Percentiles rank a stretch among this genome's conserved stretches.
Conservation (phyloP, 768 basidiomycete species). For the Kwoniella dendrophila region DNA sequence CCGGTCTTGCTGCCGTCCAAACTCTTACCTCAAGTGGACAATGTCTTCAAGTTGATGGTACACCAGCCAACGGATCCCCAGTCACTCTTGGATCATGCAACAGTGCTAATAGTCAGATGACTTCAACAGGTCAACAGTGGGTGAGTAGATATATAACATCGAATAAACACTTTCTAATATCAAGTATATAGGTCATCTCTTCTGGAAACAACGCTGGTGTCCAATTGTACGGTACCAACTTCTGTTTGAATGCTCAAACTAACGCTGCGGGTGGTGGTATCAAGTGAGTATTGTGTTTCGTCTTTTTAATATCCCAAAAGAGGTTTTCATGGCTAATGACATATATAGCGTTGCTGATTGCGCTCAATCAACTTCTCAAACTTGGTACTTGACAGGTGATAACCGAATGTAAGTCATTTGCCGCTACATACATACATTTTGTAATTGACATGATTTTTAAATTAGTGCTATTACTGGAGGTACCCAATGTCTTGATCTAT, state of each 20-base stretch:
- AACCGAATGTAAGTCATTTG: conserved; percentile 26
- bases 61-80: conserved; percentile 19
- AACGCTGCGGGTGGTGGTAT: conserved; percentile 19
- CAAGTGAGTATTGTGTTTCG: conserved; percentile 10
- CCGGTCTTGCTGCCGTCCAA: conserved; percentile 27
- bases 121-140: conserved; percentile 38
- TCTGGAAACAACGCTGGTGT: conserved; percentile 37
- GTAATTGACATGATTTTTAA: not conserved
- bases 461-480: conserved; percentile 26
- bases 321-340: not conserved
- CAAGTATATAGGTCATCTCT: conserved; percentile 16
- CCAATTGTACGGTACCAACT: conserved; percentile 28
- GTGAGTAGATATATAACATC: not conserved
- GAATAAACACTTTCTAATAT: not conserved
- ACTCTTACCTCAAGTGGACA: conserved; percentile 22
- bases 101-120: conserved; percentile 21
- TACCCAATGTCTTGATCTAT: conserved; percentile 28
- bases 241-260: conserved; percentile 32
- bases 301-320: not conserved
- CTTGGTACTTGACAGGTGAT: conserved; percentile 35
- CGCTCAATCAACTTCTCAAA: conserved; percentile 23
- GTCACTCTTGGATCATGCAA: conserved; percentile 29
- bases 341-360: conserved; percentile 20
- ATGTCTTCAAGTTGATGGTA: conserved; percentile 29
- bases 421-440: not conserved